These are phyloP conservation scores for Backusella tuberculispora DNA, from an alignment of 192 early-diverging fungal species.

Conservation along the genomic window DNA sequence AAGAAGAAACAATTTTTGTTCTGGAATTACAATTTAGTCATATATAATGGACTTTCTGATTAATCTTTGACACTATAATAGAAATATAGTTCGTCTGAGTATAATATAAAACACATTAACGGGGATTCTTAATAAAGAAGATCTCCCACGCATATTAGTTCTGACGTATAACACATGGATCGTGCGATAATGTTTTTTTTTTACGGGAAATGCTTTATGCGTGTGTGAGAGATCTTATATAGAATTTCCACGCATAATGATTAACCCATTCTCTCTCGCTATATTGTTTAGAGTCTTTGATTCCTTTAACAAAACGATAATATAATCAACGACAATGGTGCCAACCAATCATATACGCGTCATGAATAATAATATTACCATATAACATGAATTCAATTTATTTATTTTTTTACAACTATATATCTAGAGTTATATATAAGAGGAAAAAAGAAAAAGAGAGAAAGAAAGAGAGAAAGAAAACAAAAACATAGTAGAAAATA, in stretches of 20 bases:
- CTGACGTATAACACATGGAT: not conserved
- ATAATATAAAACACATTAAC: conserved; percentile 3
- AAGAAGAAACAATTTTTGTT: no score
- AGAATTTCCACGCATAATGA: conserved; percentile 2
- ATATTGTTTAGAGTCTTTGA: no score
- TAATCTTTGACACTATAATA: no score
- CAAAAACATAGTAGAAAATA: not conserved
- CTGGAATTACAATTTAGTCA: no score
- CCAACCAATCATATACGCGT: not conserved
- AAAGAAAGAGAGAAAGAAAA: not conserved
- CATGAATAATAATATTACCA: no score
- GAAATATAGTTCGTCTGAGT: not conserved
- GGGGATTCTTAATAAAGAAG: not conserved
- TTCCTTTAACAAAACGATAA: no score
- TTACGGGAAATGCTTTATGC: conserved; percentile 13
- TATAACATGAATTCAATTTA: no score
- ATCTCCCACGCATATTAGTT: not conserved
- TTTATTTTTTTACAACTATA: no score
- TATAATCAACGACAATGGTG: not conserved
- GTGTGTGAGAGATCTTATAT: not conserved
- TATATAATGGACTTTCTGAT: no score
- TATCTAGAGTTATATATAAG: no score
- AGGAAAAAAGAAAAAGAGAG: not conserved
- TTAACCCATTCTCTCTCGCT: not conserved
- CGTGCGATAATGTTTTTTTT: no score